Evolutionary conservation across 306 rosid genomes (phyloP).

Genomic region (Sicyos baderoa): DNA sequence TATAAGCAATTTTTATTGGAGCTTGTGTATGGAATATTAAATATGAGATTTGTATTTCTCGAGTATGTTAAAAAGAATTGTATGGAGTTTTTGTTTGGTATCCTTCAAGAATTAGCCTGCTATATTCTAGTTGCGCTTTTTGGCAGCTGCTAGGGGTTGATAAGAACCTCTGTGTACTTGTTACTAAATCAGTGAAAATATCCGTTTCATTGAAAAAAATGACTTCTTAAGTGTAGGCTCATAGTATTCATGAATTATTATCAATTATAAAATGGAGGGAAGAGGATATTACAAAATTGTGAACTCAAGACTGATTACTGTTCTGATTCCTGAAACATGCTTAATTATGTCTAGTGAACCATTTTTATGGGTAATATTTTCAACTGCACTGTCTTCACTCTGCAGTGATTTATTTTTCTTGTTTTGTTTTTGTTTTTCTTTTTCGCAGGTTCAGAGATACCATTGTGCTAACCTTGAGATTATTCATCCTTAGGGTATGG

Average conservation of each 20-base stretch:
- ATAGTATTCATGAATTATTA: neutral
- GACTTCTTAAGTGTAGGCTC: neutral
- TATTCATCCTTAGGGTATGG: conserved; percentile 59
- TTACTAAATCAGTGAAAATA: neutral
- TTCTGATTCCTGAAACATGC: neutral
- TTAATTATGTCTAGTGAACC: neutral
- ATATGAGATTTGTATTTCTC: neutral
- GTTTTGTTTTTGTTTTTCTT: conserved; percentile 11
- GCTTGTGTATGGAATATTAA: neutral
- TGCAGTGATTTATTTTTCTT: neutral
- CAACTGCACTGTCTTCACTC: conserved; percentile 11
- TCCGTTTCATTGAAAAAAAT: neutral
- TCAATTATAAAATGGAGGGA: neutral
- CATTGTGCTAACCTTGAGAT: conserved; percentile 82
- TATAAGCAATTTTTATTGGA: neutral
- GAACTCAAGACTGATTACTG: neutral
- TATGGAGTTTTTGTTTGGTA: neutral
- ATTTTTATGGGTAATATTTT: conserved; percentile 19
- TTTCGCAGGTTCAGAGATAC: conserved; percentile 72
- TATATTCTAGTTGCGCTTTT: neutral
- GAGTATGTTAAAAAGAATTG: neutral
- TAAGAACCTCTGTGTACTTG: neutral
- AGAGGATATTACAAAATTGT: neutral
- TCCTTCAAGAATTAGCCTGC: neutral
- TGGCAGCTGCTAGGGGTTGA: neutral